These are phyloP conservation scores for Priceomyces castillae DNA, from an alignment of 805 yeast species.

Conservation along the genomic window DNA sequence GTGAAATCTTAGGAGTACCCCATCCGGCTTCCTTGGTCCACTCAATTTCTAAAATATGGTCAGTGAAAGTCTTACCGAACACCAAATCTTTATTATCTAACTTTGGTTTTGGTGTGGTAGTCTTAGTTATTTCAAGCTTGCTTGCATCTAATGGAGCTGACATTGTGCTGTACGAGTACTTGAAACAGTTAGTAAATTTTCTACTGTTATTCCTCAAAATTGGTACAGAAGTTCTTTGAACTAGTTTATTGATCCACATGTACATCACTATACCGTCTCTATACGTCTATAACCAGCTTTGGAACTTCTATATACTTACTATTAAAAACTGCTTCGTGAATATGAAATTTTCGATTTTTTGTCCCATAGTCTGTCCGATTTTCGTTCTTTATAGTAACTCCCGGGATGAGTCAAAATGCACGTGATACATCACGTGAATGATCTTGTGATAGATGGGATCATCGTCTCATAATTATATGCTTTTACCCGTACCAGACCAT, in stretches of 20 bases:
- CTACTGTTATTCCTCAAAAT: background rate
- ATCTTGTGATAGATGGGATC: background rate
- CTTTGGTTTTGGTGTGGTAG: constrained; percentile 34
- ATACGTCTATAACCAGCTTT: constrained; percentile 1
- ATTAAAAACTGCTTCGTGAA: background rate
- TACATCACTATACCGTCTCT: background rate
- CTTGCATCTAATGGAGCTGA: constrained; percentile 36
- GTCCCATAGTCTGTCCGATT: background rate
- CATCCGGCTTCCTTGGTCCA: constrained; percentile 81
- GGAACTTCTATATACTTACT: constrained; percentile 1
- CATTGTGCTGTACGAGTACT: constrained; percentile 4
- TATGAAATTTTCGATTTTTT: background rate
- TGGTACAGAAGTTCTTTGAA: background rate
- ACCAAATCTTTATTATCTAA: constrained; percentile 40
- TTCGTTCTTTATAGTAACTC: background rate
- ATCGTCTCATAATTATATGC: constrained; percentile 11
- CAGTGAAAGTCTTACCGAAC: constrained; percentile 61
- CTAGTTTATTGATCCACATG: constrained; percentile 1
- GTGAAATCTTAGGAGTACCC: constrained; percentile 84
- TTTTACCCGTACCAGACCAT: constrained; percentile 20
- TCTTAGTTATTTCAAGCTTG: constrained; percentile 34
- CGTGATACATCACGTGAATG: background rate
- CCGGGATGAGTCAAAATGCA: background rate
- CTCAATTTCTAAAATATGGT: constrained; percentile 83
- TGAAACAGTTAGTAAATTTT: constrained; percentile 1